Conservation (phyloP, 2,329 filamentous ascomycete genomes). For the Fusarium sublunatum region DNA sequence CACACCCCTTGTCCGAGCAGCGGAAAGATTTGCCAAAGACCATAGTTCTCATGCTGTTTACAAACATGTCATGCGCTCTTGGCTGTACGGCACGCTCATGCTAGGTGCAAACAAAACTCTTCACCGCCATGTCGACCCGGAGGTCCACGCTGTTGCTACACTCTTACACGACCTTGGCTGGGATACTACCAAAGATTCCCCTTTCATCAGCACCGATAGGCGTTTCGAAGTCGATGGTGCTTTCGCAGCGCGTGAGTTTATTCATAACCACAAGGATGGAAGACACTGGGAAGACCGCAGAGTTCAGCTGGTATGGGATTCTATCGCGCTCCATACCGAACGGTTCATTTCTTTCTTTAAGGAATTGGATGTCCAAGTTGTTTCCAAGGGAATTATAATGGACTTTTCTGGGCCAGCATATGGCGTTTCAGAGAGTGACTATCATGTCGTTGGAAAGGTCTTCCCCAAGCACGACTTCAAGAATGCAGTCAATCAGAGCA, state of each 20-base stretch:
- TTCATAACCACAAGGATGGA: conserved; percentile 6
- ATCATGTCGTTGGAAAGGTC: neutral
- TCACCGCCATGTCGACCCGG: neutral
- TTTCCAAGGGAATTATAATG: conserved; percentile 10
- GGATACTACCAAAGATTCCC: conserved; percentile 12
- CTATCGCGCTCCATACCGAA: conserved; percentile 25
- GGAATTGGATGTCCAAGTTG: conserved; percentile 17
- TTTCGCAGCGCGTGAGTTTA: conserved; percentile 12
- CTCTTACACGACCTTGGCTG: conserved; percentile 28
- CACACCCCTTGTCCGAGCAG: conserved; percentile 11
- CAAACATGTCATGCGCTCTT: conserved; percentile 27
- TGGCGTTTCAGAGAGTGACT: neutral
- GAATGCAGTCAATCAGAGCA: conserved; percentile 10
- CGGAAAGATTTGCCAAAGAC: neutral
- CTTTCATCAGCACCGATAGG: conserved; percentile 12
- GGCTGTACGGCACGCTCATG: conserved; percentile 20
- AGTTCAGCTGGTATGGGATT: conserved; percentile 17
- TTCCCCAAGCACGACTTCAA: conserved; percentile 17
- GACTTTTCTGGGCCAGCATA: conserved; percentile 12
- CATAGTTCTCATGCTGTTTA: conserved; percentile 18
- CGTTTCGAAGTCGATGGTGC: conserved; percentile 25
- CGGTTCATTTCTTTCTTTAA: conserved; percentile 14
- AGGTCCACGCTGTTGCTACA: conserved; percentile 20
- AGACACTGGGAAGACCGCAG: conserved; percentile 6
- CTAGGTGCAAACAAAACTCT: conserved; percentile 14